A percentile compares a stretch with the other conserved stretches of the same genome.
Evolutionary conservation across 345 rosid genomes (phyloP).

Genomic region (Populus alba): DNA sequence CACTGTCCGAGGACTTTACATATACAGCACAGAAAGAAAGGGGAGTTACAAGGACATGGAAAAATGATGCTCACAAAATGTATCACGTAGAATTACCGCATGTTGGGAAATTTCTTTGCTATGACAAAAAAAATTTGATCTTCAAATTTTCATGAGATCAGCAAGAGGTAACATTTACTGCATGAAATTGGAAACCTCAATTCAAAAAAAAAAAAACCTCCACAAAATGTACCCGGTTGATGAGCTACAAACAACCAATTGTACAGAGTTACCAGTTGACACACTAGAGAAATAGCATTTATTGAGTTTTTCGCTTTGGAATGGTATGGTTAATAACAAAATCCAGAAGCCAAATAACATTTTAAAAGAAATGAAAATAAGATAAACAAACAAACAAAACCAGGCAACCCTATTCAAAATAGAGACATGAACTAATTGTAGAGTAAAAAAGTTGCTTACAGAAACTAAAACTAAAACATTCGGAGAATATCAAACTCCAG

Average conservation of each 20-base stretch:
- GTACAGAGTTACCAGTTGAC: neutral
- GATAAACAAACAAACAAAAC: neutral
- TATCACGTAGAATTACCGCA: neutral
- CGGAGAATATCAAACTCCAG: conserved; percentile 84
- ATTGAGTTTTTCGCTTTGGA: neutral
- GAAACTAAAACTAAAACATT: conserved; percentile 55
- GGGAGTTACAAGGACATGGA: neutral
- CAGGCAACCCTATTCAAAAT: neutral
- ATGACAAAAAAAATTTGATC: neutral
- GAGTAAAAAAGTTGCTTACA: conserved; percentile 57
- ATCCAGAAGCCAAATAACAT: neutral
- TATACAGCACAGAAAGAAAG: neutral
- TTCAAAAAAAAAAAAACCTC: neutral
- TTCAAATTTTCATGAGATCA: neutral
- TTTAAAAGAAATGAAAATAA: neutral
- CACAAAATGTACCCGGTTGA: neutral
- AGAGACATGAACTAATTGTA: conserved; percentile 1
- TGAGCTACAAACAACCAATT: neutral
- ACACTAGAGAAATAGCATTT: neutral
- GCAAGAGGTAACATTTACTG: neutral
- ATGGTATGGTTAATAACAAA: neutral
- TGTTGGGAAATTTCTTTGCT: neutral
- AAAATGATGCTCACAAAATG: neutral
- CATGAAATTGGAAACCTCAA: neutral
- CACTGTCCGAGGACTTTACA: neutral